These are phyloP conservation scores for Termitomyces sp. DNA, from an alignment of 768 basidiomycete genomes.

Conservation along the genomic window DNA sequence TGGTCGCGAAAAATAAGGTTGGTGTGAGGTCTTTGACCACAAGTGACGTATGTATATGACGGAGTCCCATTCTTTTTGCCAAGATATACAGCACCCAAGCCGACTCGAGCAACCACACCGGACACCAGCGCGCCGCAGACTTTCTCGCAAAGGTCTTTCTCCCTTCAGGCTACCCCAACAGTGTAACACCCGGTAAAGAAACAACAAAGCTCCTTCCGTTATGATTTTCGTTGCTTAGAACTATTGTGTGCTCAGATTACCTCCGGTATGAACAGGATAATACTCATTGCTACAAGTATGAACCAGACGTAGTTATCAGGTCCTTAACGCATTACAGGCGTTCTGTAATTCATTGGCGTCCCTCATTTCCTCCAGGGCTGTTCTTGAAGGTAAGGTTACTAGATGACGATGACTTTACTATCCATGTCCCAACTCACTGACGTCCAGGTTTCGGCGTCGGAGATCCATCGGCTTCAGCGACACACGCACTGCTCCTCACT, in stretches of 20 bases:
- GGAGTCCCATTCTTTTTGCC: too few species aligned
- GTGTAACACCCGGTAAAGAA: slow-evolving; percentile 44
- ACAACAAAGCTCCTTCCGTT: background rate
- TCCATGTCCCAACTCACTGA: background rate
- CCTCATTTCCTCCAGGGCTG: too few species aligned
- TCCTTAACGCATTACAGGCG: too few species aligned
- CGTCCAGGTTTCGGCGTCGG: slow-evolving; percentile 62
- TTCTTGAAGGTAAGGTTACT: slow-evolving; percentile 45
- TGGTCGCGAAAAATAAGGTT: slow-evolving; percentile 9
- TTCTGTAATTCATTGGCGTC: too few species aligned
- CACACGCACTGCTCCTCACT: slow-evolving; percentile 56
- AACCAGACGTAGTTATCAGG: too few species aligned
- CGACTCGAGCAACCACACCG: background rate
- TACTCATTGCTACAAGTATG: too few species aligned
- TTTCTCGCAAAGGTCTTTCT: slow-evolving; percentile 46
- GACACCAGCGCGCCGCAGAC: slow-evolving; percentile 12
- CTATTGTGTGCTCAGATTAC: slow-evolving; percentile 42
- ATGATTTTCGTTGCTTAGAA: background rate
- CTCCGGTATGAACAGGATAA: too few species aligned
- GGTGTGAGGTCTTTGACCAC: background rate
- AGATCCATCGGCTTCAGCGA: slow-evolving; percentile 57
- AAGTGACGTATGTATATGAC: too few species aligned
- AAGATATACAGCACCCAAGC: too few species aligned
- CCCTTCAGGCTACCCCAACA: slow-evolving; percentile 30
- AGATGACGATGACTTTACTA: background rate